Evolutionary conservation across 2,329 filamentous ascomycete genomes (phyloP).

Genomic region (Chalaropsis thielavioides): DNA sequence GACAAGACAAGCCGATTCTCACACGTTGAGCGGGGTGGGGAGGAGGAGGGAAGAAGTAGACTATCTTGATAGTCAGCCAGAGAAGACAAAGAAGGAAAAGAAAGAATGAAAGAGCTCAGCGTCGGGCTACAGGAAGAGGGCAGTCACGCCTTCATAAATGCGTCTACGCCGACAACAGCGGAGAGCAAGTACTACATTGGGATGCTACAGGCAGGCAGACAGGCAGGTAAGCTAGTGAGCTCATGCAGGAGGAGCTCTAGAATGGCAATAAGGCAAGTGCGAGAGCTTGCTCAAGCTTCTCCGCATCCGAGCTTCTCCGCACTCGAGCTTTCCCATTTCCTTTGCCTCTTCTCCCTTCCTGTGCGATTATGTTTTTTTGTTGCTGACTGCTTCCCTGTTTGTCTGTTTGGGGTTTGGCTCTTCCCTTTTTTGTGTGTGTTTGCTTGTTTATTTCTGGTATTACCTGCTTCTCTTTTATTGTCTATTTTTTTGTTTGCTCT

Average conservation of each 20-base stretch:
- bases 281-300: not conserved
- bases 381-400: not conserved
- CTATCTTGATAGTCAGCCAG: not conserved
- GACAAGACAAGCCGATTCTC: not conserved
- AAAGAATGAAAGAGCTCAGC: not conserved
- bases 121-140: not conserved
- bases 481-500: not conserved
- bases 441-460: not conserved
- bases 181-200: not conserved
- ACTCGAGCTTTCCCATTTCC: not conserved
- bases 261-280: not conserved
- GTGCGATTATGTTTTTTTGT: not conserved
- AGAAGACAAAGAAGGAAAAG: not conserved
- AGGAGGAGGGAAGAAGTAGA: not conserved
- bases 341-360: not conserved
- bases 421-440: not conserved
- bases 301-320: constrained; percentile 4
- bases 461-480: not conserved
- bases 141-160: not conserved
- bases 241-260: not conserved
- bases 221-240: not conserved
- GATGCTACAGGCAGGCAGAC: not conserved
- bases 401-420: not conserved
- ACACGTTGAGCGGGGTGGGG: not conserved
- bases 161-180: not conserved